phyloP scores from a whole-genome alignment of 148 eudicot species.

The Spergularia marina region DNA sequence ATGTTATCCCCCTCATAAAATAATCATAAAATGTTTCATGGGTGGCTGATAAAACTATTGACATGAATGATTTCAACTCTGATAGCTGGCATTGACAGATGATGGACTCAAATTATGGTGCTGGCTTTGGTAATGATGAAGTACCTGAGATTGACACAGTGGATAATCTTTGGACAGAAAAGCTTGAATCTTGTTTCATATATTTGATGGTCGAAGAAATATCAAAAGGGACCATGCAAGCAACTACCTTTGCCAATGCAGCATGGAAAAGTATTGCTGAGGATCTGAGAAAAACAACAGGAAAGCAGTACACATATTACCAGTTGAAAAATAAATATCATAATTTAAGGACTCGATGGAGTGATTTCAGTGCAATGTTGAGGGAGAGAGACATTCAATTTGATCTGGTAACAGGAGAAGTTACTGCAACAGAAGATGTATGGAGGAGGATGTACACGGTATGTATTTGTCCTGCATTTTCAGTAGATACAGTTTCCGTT shows the following conservation, averaged over 20 bases:
- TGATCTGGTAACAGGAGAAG: conserved; percentile 30
- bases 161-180: conserved; percentile 30
- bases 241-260: conserved; percentile 36
- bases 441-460: conserved; percentile 30
- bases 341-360: conserved; percentile 36
- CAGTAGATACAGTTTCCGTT: no score
- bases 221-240: conserved; percentile 32
- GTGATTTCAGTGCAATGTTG: conserved; percentile 28
- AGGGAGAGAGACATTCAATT: conserved; percentile 32
- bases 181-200: conserved; percentile 32
- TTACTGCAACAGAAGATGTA: conserved; percentile 33
- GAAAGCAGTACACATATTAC: conserved; percentile 30
- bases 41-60: neutral
- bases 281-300: conserved; percentile 23
- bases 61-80: neutral
- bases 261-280: conserved; percentile 31
- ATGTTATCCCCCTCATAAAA: neutral
- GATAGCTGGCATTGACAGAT: conserved; percentile 14
- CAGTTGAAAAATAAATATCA: conserved; percentile 37
- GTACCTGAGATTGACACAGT: conserved; percentile 22
- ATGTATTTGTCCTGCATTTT: neutral
- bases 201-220: conserved; percentile 32
- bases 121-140: conserved; percentile 23
- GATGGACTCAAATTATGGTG: conserved; percentile 18
- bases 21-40: neutral